Conservation (phyloP, 441 rosid species). For the Syzygium malaccense region DNA sequence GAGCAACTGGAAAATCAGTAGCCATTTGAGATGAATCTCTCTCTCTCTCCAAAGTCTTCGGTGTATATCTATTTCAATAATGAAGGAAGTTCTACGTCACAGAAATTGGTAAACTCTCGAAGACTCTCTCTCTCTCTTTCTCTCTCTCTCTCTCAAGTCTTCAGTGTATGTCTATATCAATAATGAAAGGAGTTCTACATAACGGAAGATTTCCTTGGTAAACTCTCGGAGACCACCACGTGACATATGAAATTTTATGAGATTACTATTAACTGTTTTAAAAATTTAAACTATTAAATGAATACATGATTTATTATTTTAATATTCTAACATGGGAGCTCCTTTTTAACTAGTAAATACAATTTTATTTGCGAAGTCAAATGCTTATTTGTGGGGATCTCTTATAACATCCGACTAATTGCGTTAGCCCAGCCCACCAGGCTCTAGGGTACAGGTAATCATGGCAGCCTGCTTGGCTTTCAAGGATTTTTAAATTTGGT, state of each 20-base stretch:
- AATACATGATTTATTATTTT: no score
- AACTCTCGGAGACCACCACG: not conserved
- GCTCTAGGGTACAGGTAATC: not conserved
- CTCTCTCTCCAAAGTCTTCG: not conserved
- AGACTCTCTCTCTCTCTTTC: not conserved
- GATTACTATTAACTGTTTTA: no score
- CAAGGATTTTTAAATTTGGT: not conserved
- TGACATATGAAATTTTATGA: no score
- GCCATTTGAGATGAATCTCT: not conserved
- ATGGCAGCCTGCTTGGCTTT: not conserved
- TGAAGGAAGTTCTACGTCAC: not conserved
- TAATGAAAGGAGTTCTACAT: not conserved
- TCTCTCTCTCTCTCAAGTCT: not conserved
- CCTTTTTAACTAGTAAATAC: not conserved
- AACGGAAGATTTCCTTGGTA: not conserved
- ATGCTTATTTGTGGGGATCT: not conserved
- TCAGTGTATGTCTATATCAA: not conserved
- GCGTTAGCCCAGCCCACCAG: rapidly evolving
- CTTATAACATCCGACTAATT: rapidly evolving
- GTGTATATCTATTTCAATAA: not conserved
- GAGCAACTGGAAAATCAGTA: not conserved
- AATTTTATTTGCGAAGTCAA: not conserved
- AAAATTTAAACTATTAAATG: no score
- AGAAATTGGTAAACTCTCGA: not conserved
- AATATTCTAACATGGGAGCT: no score